Base-by-base conservation (phyloP, 352 stramenopile species). In the Phytophthora megakarya region DNA sequence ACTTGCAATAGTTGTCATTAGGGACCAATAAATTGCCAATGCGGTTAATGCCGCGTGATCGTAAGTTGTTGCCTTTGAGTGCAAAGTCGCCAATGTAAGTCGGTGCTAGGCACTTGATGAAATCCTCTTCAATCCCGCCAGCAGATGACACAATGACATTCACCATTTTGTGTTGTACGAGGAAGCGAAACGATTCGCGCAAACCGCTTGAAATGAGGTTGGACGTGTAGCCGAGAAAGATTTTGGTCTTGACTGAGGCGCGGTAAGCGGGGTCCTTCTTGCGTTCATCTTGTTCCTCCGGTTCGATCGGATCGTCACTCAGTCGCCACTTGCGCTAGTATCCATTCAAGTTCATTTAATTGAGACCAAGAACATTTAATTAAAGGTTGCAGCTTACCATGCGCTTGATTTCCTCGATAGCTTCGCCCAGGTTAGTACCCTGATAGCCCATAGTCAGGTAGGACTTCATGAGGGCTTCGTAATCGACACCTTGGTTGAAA, bases 1-100 rank as follows among this genome's bases (percentile, higher is more conserved):
- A 99, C 71, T 97, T 93, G 84, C 97, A 99, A 83, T 99, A 99
- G 72, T 99, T 99, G 76, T 98, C 93, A 72, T 99, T 99, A 1
- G 98, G 98, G 28, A 99, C 96, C n/a, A 99, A 76, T 32, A 99
- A 78, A 82, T 99, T 99, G 37, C 98, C 98, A 71, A 99, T 99
- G 63, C 98, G 90, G 79, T 99, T 99, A 63, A 99, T 96, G 40
- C 98, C 98, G 51, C 98, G 97, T 61, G 89, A 88, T 15, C 97
- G 88, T 52, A 99, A 76, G 22, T 94, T 87, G 35, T 86, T 86
- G 35, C 95, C 95, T 52, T 96, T 90, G n/a, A 99, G 80, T 23
- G 87, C 81, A 67, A 99, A 99, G 62, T 99, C 97, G 15, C 98
- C 98, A 46, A 99, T 91, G 78, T 98, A 99, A 11, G 97, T 99